Conservation (phyloP, 202 grass and related monocot species). For the Saccharum hybrid region DNA sequence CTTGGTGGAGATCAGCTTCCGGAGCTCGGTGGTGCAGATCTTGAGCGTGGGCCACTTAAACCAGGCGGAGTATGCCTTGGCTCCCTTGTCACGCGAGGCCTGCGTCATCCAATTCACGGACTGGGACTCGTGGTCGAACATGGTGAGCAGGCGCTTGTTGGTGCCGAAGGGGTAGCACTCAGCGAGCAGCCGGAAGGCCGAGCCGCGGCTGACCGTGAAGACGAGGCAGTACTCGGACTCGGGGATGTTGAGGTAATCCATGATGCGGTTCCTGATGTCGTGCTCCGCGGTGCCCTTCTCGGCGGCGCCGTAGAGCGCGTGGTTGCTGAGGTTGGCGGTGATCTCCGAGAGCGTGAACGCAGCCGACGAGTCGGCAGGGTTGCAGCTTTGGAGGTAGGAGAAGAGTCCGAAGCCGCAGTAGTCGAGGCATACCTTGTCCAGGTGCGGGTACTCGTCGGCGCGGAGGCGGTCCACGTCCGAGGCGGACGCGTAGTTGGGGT, state of each 20-base stretch:
- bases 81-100: slow-evolving; percentile 82
- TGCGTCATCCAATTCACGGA: slow-evolving; percentile 96
- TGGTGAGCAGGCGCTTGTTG: slow-evolving; percentile 88
- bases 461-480: slow-evolving; percentile 76
- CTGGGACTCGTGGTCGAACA: slow-evolving; percentile 99
- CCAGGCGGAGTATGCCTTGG: slow-evolving; percentile 78
- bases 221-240: slow-evolving; percentile 94
- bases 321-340: slow-evolving; percentile 95
- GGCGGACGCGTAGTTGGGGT: slow-evolving; percentile 78
- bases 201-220: slow-evolving; percentile 92
- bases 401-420: slow-evolving; percentile 99
- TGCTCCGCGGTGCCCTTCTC: slow-evolving; percentile 84
- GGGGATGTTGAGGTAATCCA: slow-evolving; percentile 98
- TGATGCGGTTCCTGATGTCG: slow-evolving; percentile 81
- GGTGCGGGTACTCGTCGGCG: slow-evolving; percentile 83
- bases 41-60: slow-evolving; percentile 94
- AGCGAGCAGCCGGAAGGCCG: slow-evolving; percentile 85
- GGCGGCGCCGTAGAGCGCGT: slow-evolving; percentile 77
- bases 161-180: slow-evolving; percentile 94
- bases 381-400: slow-evolving; percentile 83
- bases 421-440: slow-evolving; percentile 93
- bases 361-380: slow-evolving; percentile 57
- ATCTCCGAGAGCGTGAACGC: slow-evolving; percentile 87
- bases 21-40: slow-evolving; percentile 84
- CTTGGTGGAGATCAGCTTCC: slow-evolving; percentile 77